phyloP scores from a whole-genome alignment of 441 rosid genomes.

The Adansonia grandidieri region DNA sequence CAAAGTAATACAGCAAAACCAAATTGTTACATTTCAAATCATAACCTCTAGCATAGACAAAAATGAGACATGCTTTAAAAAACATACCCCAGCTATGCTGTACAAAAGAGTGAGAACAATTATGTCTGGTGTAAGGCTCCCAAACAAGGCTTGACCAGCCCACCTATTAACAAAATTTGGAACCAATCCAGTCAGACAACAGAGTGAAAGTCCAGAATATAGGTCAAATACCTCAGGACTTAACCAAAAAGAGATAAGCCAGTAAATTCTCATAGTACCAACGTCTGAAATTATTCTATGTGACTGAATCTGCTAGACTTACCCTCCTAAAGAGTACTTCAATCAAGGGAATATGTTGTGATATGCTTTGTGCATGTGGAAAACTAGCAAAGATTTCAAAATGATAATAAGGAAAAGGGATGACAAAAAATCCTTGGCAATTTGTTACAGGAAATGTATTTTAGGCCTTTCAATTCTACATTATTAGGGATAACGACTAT shows the following conservation, averaged over 20 bases:
- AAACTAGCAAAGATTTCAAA: neutral
- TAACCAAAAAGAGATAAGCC: neutral
- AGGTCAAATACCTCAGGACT: neutral
- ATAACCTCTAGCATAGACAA: neutral
- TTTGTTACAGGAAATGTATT: too few relatives aligned
- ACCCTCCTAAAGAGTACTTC: neutral
- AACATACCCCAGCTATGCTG: conserved; percentile 92
- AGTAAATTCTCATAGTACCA: conserved; percentile 1
- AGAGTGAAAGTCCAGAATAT: conserved; percentile 14
- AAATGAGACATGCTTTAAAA: neutral
- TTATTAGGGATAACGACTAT: too few relatives aligned
- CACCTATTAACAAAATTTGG: conserved; percentile 59
- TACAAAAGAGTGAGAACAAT: conserved; percentile 89
- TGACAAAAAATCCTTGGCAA: too few relatives aligned
- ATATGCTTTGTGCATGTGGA: conserved; percentile 1
- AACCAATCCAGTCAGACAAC: conserved; percentile 21
- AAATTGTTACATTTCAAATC: conserved; percentile 16
- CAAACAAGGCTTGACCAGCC: conserved; percentile 99
- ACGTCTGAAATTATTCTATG: neutral
- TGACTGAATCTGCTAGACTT: neutral
- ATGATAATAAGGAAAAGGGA: neutral
- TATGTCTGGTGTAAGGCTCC: conserved; percentile 89
- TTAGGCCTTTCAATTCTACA: too few relatives aligned
- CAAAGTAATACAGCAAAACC: conserved; percentile 28
- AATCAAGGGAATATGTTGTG: conserved; percentile 1